These are phyloP conservation scores for Naganishia vaughanmartiniae DNA, from an alignment of 768 basidiomycete species.

Conservation along the genomic window DNA sequence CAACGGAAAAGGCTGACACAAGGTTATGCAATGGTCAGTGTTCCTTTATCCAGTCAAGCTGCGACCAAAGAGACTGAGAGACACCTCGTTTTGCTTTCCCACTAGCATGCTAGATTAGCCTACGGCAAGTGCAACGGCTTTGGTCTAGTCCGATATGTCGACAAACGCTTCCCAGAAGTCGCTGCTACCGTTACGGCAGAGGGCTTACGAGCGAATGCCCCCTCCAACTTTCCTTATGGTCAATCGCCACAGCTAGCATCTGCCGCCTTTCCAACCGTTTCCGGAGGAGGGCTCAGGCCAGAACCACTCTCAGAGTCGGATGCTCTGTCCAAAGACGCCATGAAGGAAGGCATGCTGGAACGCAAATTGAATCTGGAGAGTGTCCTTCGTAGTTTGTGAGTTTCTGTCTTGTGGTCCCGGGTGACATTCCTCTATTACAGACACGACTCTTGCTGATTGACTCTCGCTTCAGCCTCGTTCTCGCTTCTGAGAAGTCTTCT, in stretches of 20 bases:
- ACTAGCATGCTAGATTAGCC: conserved; percentile 4
- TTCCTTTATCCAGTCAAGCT: neutral
- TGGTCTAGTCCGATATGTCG: neutral
- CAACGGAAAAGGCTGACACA: neutral
- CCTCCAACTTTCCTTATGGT: neutral
- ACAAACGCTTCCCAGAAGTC: neutral
- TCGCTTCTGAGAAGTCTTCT: conserved; percentile 27
- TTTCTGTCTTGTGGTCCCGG: neutral
- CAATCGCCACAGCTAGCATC: no score
- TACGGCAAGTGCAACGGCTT: conserved; percentile 7
- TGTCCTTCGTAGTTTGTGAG: conserved; percentile 22
- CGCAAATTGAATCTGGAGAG: conserved; percentile 20
- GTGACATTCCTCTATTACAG: no score
- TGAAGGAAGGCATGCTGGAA: conserved; percentile 4
- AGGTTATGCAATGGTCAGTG: conserved; percentile 2
- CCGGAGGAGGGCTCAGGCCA: neutral
- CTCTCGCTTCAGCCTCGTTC: conserved; percentile 8
- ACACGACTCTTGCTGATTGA: neutral
- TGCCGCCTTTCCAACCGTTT: no score
- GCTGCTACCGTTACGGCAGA: neutral
- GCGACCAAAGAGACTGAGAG: neutral
- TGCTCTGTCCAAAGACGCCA: neutral
- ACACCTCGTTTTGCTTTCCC: neutral
- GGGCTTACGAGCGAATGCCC: neutral
- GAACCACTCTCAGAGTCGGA: neutral